Evolutionary conservation across 2,329 filamentous ascomycete genomes (phyloP).

Genomic region (Hypoxylon sp.): DNA sequence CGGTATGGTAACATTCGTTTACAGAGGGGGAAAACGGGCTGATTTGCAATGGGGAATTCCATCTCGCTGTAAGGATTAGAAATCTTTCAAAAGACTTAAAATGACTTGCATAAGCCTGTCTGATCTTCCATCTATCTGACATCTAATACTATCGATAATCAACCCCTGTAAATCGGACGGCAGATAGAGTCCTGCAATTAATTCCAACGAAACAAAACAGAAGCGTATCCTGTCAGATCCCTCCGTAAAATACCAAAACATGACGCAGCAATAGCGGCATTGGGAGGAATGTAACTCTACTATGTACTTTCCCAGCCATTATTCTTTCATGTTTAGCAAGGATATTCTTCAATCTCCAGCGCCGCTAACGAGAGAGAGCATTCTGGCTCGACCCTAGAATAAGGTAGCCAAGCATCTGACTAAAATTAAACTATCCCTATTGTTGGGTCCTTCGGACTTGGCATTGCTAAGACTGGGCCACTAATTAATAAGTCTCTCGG

Average conservation of each 20-base stretch:
- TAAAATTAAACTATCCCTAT: conserved; percentile 16
- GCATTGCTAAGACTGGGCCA: conserved; percentile 5
- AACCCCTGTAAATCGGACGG: conserved; percentile 23
- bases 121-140: not conserved
- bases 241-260: not conserved
- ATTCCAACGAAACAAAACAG: conserved; percentile 27
- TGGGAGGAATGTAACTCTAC: not conserved
- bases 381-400: conserved; percentile 25
- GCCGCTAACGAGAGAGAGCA: conserved; percentile 1
- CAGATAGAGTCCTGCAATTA: conserved; percentile 29
- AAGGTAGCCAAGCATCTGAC: conserved; percentile 19
- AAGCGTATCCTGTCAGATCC: conserved; percentile 8
- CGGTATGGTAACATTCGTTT: conserved; percentile 9
- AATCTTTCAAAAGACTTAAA: not conserved
- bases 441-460: conserved; percentile 19
- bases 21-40: not conserved
- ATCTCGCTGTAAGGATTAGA: not conserved
- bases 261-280: conserved; percentile 7
- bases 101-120: not conserved
- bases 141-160: conserved; percentile 29
- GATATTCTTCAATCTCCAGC: conserved; percentile 16
- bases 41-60: conserved; percentile 11
- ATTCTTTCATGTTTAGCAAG: not conserved
- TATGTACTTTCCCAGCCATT: not conserved
- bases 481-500: conserved; percentile 15